Base-by-base conservation (phyloP, 2,329 filamentous ascomycete species). In the Pseudogymnoascus sp. region DNA sequence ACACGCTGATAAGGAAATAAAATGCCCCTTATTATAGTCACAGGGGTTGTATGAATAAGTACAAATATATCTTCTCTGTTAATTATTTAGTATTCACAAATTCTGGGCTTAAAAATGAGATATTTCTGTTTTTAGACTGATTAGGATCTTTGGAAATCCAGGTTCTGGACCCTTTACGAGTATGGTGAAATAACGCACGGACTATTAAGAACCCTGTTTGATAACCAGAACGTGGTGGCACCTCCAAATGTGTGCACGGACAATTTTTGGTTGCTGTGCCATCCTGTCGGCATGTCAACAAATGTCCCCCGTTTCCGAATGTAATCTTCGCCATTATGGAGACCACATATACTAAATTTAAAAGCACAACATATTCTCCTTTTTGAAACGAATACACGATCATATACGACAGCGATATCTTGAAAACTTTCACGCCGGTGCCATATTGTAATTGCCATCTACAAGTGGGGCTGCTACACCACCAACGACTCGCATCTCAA, bases 121-220 rank as follows among this genome's bases (percentile, higher is more conserved):
- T 33, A 54, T 54, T 17, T 54, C 15, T 54, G n/a, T 35, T 33
- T 15, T 21, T n/a, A 54, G 26, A 9, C n/a, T 54, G 26, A 33
- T 7, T 17, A 4, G 4, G n/a, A 54, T 54, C 31, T 9, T 10
- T 21, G 2, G 15, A 33, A 54, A 54, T 54, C 29, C 2, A 54
- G 47, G 47, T 33, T 54, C 47, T 54, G 47, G 47, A 54, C 47
- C 47, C 47, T 54, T 54, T 33, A n/a, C n/a, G n/a, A n/a, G n/a
- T n/a, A 11, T 1, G 4, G 1, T 33, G 29, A 11, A 54, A 33
- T 17, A 54, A 33, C 26, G 47, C 47, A 54, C 47, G 29, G 47
- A 54, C 29, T 35, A 5, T 54, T 15, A 29, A 17, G 47, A 54
- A 54, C 47, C 47, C 47, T 54, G 47, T 33, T 33, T 54, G 47